phyloP scores from a whole-genome alignment of 2,329 filamentous ascomycete genomes.

The Apiospora marii region DNA sequence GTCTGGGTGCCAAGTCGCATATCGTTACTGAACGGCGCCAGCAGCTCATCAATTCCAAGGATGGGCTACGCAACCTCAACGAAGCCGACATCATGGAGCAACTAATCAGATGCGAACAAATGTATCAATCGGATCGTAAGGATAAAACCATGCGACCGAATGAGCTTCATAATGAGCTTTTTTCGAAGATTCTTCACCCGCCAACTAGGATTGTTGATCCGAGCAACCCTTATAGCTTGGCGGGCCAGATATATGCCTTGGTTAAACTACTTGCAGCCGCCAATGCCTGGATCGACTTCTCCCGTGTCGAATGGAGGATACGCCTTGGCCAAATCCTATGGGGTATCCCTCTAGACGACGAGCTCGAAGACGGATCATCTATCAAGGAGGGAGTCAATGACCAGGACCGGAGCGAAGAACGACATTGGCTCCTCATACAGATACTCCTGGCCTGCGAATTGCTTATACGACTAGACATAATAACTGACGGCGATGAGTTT shows the following conservation, averaged over 20 bases:
- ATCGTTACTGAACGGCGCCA: slow-evolving; percentile 66
- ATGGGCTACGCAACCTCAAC: slow-evolving; percentile 63
- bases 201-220: slow-evolving; percentile 63
- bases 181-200: slow-evolving; percentile 65
- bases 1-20: slow-evolving; percentile 60
- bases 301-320: slow-evolving; percentile 77
- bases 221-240: slow-evolving; percentile 67
- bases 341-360: slow-evolving; percentile 62
- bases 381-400: slow-evolving; percentile 57
- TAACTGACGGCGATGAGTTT: slow-evolving; percentile 67
- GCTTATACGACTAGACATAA: slow-evolving; percentile 68
- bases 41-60: slow-evolving; percentile 60
- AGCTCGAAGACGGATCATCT: slow-evolving; percentile 60
- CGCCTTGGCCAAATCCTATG: slow-evolving; percentile 76
- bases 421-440: slow-evolving; percentile 73
- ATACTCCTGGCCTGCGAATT: slow-evolving; percentile 71
- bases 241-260: slow-evolving; percentile 74
- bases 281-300: slow-evolving; percentile 79
- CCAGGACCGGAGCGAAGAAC: slow-evolving; percentile 65
- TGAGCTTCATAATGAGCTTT: slow-evolving; percentile 69
- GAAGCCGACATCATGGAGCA: slow-evolving; percentile 66
- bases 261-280: slow-evolving; percentile 70
- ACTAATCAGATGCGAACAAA: slow-evolving; percentile 62
- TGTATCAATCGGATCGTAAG: slow-evolving; percentile 62
- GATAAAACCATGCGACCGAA: slow-evolving; percentile 58